Percentiles rank a stretch among this genome's conserved stretches.
Evolutionary conservation across 768 basidiomycete species (phyloP).

Genomic region (Hebeloma cylindrosporum): DNA sequence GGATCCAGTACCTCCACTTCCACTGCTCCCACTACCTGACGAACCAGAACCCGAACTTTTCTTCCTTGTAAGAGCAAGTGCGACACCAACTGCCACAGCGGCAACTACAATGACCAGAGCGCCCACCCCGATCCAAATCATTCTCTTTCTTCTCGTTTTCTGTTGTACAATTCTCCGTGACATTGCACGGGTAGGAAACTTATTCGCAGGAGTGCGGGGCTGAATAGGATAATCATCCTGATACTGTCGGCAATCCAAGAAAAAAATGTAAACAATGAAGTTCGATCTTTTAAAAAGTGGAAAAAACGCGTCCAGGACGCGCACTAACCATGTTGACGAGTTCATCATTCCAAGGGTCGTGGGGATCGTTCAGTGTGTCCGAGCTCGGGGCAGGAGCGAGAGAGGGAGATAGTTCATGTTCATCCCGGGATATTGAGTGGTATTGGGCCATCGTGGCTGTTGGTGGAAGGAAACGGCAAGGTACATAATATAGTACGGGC

Average conservation of each 20-base stretch:
- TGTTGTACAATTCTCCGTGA: conserved; percentile 7
- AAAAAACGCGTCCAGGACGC: conserved; percentile 6
- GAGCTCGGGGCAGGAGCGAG: conserved; percentile 1
- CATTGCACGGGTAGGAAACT: neutral
- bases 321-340: conserved; percentile 22
- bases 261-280: neutral
- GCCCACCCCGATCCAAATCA: conserved; percentile 22
- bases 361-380: conserved; percentile 11
- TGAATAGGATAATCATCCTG: conserved; percentile 10
- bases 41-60: conserved; percentile 18
- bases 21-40: conserved; percentile 12
- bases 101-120: conserved; percentile 36
- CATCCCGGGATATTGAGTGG: conserved; percentile 16
- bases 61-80: conserved; percentile 24
- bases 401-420: conserved; percentile 12
- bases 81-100: conserved; percentile 40
- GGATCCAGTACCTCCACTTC: conserved; percentile 6
- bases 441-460: conserved; percentile 22
- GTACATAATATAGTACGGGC: conserved; percentile 8
- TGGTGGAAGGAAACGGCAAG: conserved; percentile 5
- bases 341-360: conserved; percentile 24
- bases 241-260: conserved; percentile 6
- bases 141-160: conserved; percentile 19
- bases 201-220: neutral
- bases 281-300: neutral